Evolutionary conservation across 768 basidiomycete species (phyloP), one percentile per base, ranked within the genome.

Genomic region (Russula foetens): DNA sequence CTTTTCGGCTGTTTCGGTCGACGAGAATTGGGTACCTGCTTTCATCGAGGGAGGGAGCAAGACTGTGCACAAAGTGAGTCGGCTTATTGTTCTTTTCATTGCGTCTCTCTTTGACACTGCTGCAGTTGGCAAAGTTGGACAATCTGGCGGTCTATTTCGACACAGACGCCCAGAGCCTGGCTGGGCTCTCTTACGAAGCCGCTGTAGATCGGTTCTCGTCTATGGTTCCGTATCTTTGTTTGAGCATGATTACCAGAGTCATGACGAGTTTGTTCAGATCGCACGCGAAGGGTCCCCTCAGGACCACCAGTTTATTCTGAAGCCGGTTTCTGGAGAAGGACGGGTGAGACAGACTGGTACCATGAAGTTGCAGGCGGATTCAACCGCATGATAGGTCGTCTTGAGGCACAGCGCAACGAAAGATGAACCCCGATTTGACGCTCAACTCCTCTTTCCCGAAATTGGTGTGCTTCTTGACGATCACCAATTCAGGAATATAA

Each of bases 321-420:
- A 89, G 71, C 97, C 97, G 19, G 95, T 99, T 17, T 91, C 93
- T 0, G 96, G 95, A 44, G 87, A 98, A 76, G 97, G 95, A 43
- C 82, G 90, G 67, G 90, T 92, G 67, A 70, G 83, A 73, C 26
- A 6, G 48, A 56, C 43, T 54, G 43, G 29, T 63, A 38, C 39
- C 45, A 33, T 45, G 52, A 11, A 56, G 47, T n/a, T 41, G 44
- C 33, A 9, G 26, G 26, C 43, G n/a, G 29, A 31, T n/a, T 41
- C 57, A 43, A 66, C 14, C n/a, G 21, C n/a, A 23, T 46, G 44
- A 21, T 60, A 92, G 89, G 77, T 94, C 65, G 79, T 86, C 60
- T 82, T 99, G 74, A 93, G 95, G 68, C 85, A 92, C 65, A 84
- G 82, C 69, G 76, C 84, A 58, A 83, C 88, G 67, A 79, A 79